Base-by-base conservation (phyloP, 2,329 filamentous ascomycete species). In the Apiospora saccharicola region DNA sequence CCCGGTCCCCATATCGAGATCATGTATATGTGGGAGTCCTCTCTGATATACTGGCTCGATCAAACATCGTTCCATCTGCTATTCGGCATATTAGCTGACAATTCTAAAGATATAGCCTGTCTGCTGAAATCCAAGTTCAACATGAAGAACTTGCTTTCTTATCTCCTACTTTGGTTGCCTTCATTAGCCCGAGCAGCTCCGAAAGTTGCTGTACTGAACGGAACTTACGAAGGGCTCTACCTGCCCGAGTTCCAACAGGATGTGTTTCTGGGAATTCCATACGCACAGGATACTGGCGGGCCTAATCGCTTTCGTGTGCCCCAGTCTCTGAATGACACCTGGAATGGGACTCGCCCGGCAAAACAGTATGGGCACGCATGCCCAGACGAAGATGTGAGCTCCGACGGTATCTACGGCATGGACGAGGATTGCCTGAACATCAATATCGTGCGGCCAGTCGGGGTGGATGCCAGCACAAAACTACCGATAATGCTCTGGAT, bases 401-500 rank as follows among this genome's bases (percentile, higher is more conserved):
- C 83, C 0, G 70, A 68, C 37, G 41, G 64, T 10, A 64, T 24
- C 30, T 57, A 67, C 44, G 24, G 22, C 16, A 67, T 73, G 49
- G 37, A 83, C 16, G 90, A 92, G 75, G 87, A 91, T 75, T 92
- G 90, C 74, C 82, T 92, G 4, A 90, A 88, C 64, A 81, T 92
- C 73, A 92, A 91, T 75, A 84, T 92, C 8, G 82, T 92, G 41
- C 85, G 90, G 4, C 89, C 89, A 0, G 80, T 76, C 8, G 72
- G 85, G 8, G 82, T 84, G 4, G 78, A 83, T 61, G 73, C 79
- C 68, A 76, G 78, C 26, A 81, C 81, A 30, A 83, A 82, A 19
- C 82, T 92, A 2, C 90, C 90, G 0, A 87, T 91, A 8, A 85
- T 83, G 22, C 83, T 91, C 0, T 91, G 90, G 89, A 90, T 91